Evolutionary conservation across 805 yeast species (phyloP), one percentile per base, ranked within the genome.

Genomic region (Yamadazyma sp.): DNA sequence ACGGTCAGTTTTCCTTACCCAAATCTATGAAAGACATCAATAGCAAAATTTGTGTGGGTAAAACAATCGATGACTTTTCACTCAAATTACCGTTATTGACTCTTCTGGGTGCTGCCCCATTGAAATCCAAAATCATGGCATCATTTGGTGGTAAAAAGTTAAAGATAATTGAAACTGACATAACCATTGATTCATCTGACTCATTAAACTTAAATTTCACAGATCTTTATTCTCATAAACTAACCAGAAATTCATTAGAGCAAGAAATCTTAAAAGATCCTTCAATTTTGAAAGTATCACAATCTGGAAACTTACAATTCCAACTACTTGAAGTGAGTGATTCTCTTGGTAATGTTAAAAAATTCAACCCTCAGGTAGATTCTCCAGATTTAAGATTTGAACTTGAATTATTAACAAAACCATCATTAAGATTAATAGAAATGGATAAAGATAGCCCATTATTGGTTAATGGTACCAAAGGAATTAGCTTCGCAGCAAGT

Each of bases 61-160:
- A 35, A 7, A 77, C 70, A 12, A 33, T 55, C 3, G 85, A 78
- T 44, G 60, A 70, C 15, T 56, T 55, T 13, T 44, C 55, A 10
- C 30, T 33, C 35, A 41, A 36, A 28, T 50, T 65, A n/a, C 73
- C 73, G 0, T 52, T 66, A 15, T 68, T 91, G 21, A 64, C 71
- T 2, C 74, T 81, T 1, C 58, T 65, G 13, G 97, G 98, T 35
- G 84, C 87, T 2, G 81, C 91, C 1, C 98, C 98, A 0, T 38
- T 60, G 9, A 47, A 42, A 9, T 49, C 58, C 7, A 52, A 53
- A 31, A 44, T 66, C 8, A 49, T 49, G 5, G 40, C 59, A 2
- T 50, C 39, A 14, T 33, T 59, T 12, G 52, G 59, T 36, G 69
- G 63, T 4, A 44, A 45, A 15, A 30, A 29, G 3, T 28, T 50